phyloP scores from a whole-genome alignment of 2,329 filamentous ascomycete species.

The Emmonsiellopsis sp. region DNA sequence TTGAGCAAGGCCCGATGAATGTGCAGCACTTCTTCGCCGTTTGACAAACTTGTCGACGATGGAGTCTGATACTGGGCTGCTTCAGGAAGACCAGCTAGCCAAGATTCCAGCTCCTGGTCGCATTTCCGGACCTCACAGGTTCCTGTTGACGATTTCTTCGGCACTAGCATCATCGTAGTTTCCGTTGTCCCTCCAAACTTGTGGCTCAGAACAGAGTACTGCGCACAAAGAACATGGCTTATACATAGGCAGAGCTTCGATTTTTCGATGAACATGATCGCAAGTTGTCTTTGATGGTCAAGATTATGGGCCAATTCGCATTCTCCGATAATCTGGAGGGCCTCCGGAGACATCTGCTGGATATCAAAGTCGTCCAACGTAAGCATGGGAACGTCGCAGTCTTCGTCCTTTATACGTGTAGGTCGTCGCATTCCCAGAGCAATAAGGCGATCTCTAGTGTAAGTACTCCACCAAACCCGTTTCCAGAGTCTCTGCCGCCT shows the following conservation, averaged over 20 bases:
- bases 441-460: conserved; percentile 87
- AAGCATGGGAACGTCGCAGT: conserved; percentile 90
- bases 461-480: conserved; percentile 95
- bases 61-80: conserved; percentile 62
- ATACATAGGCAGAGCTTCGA: conserved; percentile 83
- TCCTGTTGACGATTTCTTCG: conserved; percentile 78
- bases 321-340: conserved; percentile 58
- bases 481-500: conserved; percentile 80
- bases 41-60: conserved; percentile 47
- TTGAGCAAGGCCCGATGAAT: conserved; percentile 80
- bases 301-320: conserved; percentile 64
- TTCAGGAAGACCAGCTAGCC: conserved; percentile 63
- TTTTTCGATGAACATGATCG: conserved; percentile 84
- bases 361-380: conserved; percentile 78
- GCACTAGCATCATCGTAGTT: conserved; percentile 78
- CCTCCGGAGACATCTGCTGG: conserved; percentile 55
- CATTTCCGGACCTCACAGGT: conserved; percentile 69
- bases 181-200: conserved; percentile 64
- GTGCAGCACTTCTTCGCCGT: conserved; percentile 42
- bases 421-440: conserved; percentile 89
- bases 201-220: conserved; percentile 84
- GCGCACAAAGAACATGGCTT: conserved; percentile 78
- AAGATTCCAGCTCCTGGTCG: conserved; percentile 68
- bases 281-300: conserved; percentile 66
- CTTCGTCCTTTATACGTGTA: conserved; percentile 84